These are phyloP conservation scores for Puya raimondii DNA, from an alignment of 176 grass and related monocot species.

Conservation along the genomic window DNA sequence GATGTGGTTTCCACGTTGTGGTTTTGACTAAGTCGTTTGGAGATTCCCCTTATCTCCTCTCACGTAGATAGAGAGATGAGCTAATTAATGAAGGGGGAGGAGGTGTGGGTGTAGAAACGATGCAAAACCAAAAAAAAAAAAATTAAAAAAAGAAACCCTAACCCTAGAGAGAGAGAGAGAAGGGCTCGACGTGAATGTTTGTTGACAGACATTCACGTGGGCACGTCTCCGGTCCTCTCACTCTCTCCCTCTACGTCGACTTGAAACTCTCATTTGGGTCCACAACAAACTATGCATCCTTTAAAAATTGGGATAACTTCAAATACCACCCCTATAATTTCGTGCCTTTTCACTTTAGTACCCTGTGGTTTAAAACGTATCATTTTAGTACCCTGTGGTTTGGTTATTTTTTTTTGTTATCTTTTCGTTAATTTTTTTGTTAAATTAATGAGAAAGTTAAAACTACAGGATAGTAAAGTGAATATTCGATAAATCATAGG, in stretches of 20 bases:
- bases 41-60: conserved; percentile 46
- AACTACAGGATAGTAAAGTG: too few relatives aligned
- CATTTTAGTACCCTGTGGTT: too few relatives aligned
- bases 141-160: conserved; percentile 28
- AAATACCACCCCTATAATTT: too few relatives aligned
- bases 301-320: too few relatives aligned
- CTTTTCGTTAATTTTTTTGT: too few relatives aligned
- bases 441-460: too few relatives aligned
- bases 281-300: too few relatives aligned
- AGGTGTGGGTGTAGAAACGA: conserved; percentile 15
- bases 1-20: conserved; percentile 21
- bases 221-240: conserved; percentile 34
- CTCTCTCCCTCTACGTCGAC: background rate
- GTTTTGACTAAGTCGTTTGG: conserved; percentile 56
- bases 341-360: too few relatives aligned
- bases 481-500: too few relatives aligned
- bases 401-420: too few relatives aligned
- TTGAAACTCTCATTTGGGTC: conserved; percentile 4
- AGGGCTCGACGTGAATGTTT: conserved; percentile 94
- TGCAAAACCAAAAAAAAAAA: conserved; percentile 23
- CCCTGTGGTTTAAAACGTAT: too few relatives aligned
- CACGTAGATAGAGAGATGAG: conserved; percentile 38
- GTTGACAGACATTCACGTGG: conserved; percentile 98
- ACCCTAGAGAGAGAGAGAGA: conserved; percentile 32
- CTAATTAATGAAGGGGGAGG: conserved; percentile 35